Conservation (phyloP, 2,329 filamentous ascomycete species). For the Fonsecaea erecta region DNA sequence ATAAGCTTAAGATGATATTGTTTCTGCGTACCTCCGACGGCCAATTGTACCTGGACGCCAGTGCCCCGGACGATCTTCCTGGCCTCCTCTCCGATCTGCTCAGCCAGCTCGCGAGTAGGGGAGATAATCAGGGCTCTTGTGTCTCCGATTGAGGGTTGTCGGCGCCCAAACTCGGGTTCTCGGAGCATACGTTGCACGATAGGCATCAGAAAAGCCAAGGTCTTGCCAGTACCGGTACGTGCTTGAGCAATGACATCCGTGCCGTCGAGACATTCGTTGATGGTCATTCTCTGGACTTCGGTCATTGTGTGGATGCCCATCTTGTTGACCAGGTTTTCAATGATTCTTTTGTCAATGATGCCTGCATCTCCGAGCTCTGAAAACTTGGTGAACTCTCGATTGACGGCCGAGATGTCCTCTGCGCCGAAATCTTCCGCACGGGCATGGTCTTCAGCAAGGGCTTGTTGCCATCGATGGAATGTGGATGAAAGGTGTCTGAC, state of each 20-base stretch:
- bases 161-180: conserved; percentile 41
- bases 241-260: conserved; percentile 69
- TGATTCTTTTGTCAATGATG: conserved; percentile 66
- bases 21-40: conserved; percentile 93
- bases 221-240: conserved; percentile 58
- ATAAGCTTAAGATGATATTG: conserved; percentile 68
- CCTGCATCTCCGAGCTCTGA: conserved; percentile 45
- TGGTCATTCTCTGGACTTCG: conserved; percentile 83
- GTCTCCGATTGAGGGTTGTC: conserved; percentile 25
- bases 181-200: conserved; percentile 53
- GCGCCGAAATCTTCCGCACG: conserved; percentile 36
- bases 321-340: conserved; percentile 69
- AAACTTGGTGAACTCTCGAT: conserved; percentile 45
- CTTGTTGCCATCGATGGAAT: conserved; percentile 29
- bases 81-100: conserved; percentile 52
- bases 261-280: conserved; percentile 77
- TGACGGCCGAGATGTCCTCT: conserved; percentile 29
- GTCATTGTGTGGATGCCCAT: conserved; percentile 88
- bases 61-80: conserved; percentile 67
- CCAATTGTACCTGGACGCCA: conserved; percentile 71
- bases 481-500: conserved; percentile 28
- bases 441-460: conserved; percentile 31
- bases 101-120: conserved; percentile 55
- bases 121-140: conserved; percentile 44
- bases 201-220: conserved; percentile 55